Evolutionary conservation across 345 rosid genomes (phyloP).

Genomic region (Pseudoturritis turrita): DNA sequence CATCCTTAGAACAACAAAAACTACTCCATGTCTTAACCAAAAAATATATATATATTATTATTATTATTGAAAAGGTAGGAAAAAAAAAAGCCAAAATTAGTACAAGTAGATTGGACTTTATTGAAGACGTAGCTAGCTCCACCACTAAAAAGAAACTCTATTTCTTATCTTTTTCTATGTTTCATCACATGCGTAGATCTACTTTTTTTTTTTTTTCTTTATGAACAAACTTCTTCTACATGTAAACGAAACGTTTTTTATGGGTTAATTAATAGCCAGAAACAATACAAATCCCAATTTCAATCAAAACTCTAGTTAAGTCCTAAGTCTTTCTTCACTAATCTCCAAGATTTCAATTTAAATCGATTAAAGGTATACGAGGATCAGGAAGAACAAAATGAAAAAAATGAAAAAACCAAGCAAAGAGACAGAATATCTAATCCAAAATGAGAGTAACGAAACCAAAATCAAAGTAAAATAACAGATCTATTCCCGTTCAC

Average conservation of each 20-base stretch:
- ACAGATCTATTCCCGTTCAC: conserved; percentile 15
- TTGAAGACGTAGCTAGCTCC: conserved; percentile 22
- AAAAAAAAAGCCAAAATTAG: not conserved
- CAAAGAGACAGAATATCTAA: not conserved
- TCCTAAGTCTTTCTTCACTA: not conserved
- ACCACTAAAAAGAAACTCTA: conserved; percentile 8
- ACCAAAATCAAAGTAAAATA: not conserved
- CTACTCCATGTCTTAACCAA: too few relatives aligned
- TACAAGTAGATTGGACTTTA: conserved; percentile 26
- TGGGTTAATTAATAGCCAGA: not conserved
- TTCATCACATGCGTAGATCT: conserved; percentile 28
- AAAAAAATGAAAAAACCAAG: not conserved
- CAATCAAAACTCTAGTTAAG: not conserved
- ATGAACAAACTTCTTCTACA: conserved; percentile 15
- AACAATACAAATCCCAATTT: not conserved
- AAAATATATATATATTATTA: too few relatives aligned
- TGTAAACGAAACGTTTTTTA: not conserved
- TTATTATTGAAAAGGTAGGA: too few relatives aligned
- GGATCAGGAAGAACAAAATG: not conserved
- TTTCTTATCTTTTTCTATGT: conserved; percentile 6
- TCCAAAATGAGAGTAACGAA: not conserved
- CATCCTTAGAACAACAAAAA: too few relatives aligned
- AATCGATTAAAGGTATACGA: not conserved
- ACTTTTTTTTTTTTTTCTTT: not conserved
- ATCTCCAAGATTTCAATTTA: not conserved